These are phyloP conservation scores for Phycomyces nitens DNA, from an alignment of 192 early-diverging fungal species.

Conservation along the genomic window DNA sequence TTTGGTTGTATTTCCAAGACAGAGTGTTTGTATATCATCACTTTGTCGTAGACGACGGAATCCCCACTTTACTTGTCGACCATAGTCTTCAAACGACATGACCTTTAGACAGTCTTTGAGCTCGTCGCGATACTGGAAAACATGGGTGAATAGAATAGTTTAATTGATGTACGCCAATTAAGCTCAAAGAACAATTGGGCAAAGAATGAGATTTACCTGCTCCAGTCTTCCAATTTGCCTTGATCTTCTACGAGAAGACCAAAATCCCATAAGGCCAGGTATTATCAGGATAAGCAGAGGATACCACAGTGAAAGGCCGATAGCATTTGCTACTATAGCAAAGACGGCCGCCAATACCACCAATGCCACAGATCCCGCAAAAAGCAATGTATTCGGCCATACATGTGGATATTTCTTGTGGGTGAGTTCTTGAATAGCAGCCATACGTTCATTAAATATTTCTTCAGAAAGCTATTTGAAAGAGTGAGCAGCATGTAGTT, in stretches of 20 bases:
- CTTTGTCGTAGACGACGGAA: conserved; percentile 3
- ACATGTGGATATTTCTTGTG: conserved; percentile 15
- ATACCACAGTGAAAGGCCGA: conserved; percentile 17
- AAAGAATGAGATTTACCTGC: too few relatives aligned
- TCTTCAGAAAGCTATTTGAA: conserved; percentile 5
- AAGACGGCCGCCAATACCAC: conserved; percentile 19
- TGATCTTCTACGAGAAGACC: conserved; percentile 14
- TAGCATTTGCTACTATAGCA: conserved; percentile 5
- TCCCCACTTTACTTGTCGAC: too few relatives aligned
- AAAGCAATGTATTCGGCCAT: conserved; percentile 16
- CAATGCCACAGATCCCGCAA: conserved; percentile 3
- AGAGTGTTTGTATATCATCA: background rate
- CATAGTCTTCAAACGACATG: too few relatives aligned
- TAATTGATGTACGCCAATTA: too few relatives aligned
- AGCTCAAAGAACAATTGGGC: conserved; percentile 2
- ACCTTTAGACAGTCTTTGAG: too few relatives aligned
- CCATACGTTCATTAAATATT: conserved; percentile 6
- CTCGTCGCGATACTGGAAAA: too few relatives aligned
- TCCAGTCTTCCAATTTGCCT: background rate
- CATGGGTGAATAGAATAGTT: too few relatives aligned
- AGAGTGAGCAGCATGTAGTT: too few relatives aligned
- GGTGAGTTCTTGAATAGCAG: background rate
- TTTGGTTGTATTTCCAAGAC: background rate
- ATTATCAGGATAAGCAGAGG: conserved; percentile 16
- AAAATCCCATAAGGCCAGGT: conserved; percentile 18